phyloP scores from a whole-genome alignment of 495 filamentous ascomycete genomes.

The Xeromyces bisporus region DNA sequence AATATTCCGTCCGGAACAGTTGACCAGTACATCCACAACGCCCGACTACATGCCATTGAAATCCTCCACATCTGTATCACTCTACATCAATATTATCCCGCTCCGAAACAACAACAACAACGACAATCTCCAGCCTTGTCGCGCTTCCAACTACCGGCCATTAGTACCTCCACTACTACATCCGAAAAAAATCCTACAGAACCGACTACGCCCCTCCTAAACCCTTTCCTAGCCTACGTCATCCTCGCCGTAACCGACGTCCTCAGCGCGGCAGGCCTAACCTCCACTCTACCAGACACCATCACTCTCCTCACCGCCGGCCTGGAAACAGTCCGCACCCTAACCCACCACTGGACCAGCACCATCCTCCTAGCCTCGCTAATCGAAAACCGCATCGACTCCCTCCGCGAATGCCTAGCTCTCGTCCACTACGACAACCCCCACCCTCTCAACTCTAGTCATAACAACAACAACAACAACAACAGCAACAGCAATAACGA shows the following conservation, averaged over 20 bases:
- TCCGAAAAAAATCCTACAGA: too few relatives aligned
- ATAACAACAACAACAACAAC: too few relatives aligned
- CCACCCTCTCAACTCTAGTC: too few relatives aligned
- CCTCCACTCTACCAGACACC: conserved; percentile 20
- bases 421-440: too few relatives aligned
- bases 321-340: conserved; percentile 19
- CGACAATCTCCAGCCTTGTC: background rate
- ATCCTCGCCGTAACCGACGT: conserved; percentile 32
- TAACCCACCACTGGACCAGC: conserved; percentile 19
- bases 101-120: too few relatives aligned
- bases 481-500: too few relatives aligned
- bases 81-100: conserved; percentile 6
- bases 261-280: conserved; percentile 21
- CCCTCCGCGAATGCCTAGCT: conserved; percentile 13
- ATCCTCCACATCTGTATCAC: conserved; percentile 20
- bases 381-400: conserved; percentile 16
- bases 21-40: conserved; percentile 19
- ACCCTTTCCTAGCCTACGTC: conserved; percentile 27
- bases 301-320: conserved; percentile 30
- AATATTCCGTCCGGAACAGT: conserved; percentile 15
- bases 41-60: conserved; percentile 26
- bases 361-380: conserved; percentile 11
- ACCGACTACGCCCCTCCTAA: conserved; percentile 19
- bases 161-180: too few relatives aligned
- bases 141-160: conserved; percentile 1